A percentile compares a stretch with the other conserved stretches of the same genome.
Evolutionary conservation across 164 flowering plant genomes (phyloP).

Genomic region (Magnolia kwangsiensis): DNA sequence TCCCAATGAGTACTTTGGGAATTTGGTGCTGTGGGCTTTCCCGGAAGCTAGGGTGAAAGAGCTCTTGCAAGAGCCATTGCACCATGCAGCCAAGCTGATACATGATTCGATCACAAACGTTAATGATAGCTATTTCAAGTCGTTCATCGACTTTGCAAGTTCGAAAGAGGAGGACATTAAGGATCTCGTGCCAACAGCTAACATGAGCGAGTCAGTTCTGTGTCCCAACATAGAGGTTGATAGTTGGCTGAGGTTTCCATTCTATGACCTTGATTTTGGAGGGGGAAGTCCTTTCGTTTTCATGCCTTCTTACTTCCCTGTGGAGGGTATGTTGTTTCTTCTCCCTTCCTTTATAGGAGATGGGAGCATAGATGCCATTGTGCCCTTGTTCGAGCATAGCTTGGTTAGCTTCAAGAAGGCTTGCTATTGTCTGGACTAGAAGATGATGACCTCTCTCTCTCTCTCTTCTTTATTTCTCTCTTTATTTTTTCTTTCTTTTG

Average conservation of each 20-base stretch:
- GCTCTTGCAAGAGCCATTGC: slow-evolving; percentile 17
- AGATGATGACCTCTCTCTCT: too few relatives aligned
- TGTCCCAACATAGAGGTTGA: slow-evolving; percentile 30
- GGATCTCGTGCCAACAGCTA: slow-evolving; percentile 25
- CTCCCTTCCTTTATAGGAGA: slow-evolving; percentile 30
- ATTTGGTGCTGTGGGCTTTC: slow-evolving; percentile 37
- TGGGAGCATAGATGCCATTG: slow-evolving; percentile 2
- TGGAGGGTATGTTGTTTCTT: slow-evolving; percentile 33
- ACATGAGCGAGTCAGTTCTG: slow-evolving; percentile 12
- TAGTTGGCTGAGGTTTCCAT: slow-evolving; percentile 35
- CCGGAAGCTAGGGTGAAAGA: slow-evolving; percentile 27
- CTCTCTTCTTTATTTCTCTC: too few relatives aligned
- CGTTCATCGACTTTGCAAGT: slow-evolving; percentile 17
- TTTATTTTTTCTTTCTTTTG: too few relatives aligned
- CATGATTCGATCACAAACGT: slow-evolving; percentile 26
- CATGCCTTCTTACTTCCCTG: slow-evolving; percentile 9
- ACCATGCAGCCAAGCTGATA: slow-evolving; percentile 24
- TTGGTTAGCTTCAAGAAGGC: slow-evolving; percentile 24
- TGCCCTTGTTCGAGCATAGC: slow-evolving; percentile 20
- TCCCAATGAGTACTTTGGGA: slow-evolving; percentile 11
- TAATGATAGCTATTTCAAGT: slow-evolving; percentile 25
- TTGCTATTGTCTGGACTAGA: slow-evolving; percentile 19
- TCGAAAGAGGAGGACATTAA: slow-evolving; percentile 19
- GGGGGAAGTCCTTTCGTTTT: slow-evolving; percentile 22
- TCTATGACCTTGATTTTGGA: slow-evolving; percentile 36